Base-by-base conservation (phyloP, 148 eudicot species). In the Limonium bicolor region DNA sequence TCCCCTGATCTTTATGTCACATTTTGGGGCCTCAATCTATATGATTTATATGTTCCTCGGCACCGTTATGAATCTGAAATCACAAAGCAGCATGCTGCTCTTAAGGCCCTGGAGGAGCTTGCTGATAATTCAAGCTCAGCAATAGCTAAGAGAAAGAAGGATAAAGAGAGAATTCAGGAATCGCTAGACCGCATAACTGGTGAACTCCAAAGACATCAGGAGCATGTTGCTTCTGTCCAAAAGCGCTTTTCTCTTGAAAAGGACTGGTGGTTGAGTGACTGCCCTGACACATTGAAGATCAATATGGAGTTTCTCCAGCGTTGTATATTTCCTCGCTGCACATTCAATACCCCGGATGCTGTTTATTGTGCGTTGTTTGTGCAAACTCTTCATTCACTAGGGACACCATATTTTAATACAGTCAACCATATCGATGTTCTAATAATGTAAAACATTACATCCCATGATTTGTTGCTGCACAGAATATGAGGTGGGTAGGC, bases 401-500 rank as follows among this genome's bases (percentile, higher is more conserved):
- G 95, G 33, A 85, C 99, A 18, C 99, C 94, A 4, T 90, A 74
- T 59, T 90, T 90, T 55, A 85, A 90, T 61, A 90, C 95, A 1
- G 99, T 92, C 47, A 92, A 92, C 60, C 99, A n/a, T 66, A 71
- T 92, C 48, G 99, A 92, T 64, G 99, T 81, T 68, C 64, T 85
- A 30, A 92, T 92, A n/a, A 46, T 85, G 99, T 50, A 92, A 92
- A 66, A 92, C 99, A 4, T 67, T 92, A 40, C 99, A 92, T 67
- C 99, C 99, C 6, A 92, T 92, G 99, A 85, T 92, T 55, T 85
- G n/a, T 64, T 81, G 95, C 64, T 85, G 95, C 66, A n/a, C 99
- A 5, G 99, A 92, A 68, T 92, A 85, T 69, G 99, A 92, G 66
- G 99, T 68, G 20, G n/a, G 95, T 43, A 71, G 99, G 52, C 94